Conservation (phyloP, 495 filamentous ascomycete genomes). For the Margaritispora aquatica region DNA sequence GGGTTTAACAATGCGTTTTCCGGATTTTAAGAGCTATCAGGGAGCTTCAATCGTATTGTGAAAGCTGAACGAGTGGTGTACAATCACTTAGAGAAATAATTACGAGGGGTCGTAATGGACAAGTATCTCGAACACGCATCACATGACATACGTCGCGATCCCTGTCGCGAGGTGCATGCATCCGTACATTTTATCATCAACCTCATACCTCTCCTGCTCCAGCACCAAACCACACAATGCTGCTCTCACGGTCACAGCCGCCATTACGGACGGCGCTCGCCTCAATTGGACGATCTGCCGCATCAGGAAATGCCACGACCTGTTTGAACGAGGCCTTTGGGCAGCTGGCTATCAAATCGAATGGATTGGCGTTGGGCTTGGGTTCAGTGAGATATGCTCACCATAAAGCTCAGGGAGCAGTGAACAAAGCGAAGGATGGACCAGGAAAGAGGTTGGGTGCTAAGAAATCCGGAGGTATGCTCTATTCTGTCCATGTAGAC, state of each 20-base stretch:
- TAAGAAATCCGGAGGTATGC: slow-evolving; percentile 79
- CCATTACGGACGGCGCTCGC: slow-evolving; percentile 41
- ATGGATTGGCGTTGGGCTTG: slow-evolving; percentile 29
- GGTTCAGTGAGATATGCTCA: slow-evolving; percentile 62
- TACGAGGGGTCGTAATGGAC: not conserved
- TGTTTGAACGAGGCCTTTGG: slow-evolving; percentile 31
- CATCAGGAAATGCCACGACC: slow-evolving; percentile 11
- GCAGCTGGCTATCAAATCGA: slow-evolving; percentile 33
- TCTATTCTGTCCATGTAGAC: not conserved
- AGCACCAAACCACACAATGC: slow-evolving; percentile 29
- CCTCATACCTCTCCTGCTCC: not conserved
- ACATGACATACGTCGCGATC: slow-evolving; percentile 2
- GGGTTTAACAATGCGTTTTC: not conserved
- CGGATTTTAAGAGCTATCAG: not conserved
- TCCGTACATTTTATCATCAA: not conserved
- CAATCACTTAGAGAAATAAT: not conserved
- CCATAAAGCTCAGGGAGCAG: slow-evolving; percentile 81
- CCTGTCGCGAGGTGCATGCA: too few relatives aligned
- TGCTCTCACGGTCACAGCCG: slow-evolving; percentile 45
- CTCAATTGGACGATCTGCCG: slow-evolving; percentile 27
- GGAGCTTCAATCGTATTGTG: not conserved
- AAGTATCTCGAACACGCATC: not conserved
- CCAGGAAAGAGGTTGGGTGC: slow-evolving; percentile 91
- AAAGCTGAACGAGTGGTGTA: not conserved
- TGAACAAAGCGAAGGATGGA: slow-evolving; percentile 77